Percentiles rank a stretch among this genome's conserved stretches.
These are phyloP conservation scores for Leccinum ponderosum DNA, from an alignment of 1,284 basidiomycete species.

Conservation along the genomic window DNA sequence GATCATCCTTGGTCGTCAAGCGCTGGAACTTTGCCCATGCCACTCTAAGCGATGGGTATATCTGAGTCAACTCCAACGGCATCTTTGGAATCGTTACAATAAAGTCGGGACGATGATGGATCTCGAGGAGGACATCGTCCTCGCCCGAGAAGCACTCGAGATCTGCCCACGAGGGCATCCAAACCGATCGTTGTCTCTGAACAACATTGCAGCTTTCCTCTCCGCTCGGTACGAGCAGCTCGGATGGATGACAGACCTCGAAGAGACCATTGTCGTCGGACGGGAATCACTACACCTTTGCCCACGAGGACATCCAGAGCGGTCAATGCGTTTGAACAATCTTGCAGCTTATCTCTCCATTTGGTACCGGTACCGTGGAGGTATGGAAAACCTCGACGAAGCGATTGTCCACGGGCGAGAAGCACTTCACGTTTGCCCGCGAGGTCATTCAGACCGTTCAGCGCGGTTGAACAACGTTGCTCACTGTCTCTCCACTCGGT, in stretches of 20 bases:
- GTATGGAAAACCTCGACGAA: background rate
- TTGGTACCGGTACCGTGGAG: background rate
- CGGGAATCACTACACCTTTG: background rate
- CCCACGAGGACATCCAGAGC: background rate
- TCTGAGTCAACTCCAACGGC: background rate
- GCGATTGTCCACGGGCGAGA: background rate
- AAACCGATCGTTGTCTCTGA: background rate
- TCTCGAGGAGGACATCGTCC: background rate
- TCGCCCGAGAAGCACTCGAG: background rate
- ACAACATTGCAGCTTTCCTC: background rate
- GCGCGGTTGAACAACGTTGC: background rate
- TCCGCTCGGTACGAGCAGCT: background rate
- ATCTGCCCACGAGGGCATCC: background rate
- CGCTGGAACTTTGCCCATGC: background rate
- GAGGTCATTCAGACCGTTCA: background rate
- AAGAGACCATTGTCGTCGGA: background rate
- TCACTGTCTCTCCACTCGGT: too few species aligned
- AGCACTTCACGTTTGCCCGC: background rate
- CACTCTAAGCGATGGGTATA: background rate
- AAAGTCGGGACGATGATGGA: background rate
- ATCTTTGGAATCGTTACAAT: background rate
- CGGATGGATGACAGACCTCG: background rate
- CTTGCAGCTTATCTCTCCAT: background rate
- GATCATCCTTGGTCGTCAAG: background rate
- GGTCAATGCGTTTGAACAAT: too few species aligned